These are phyloP conservation scores for Lagerstroemia speciosa DNA, from an alignment of 345 rosid genomes.

Conservation along the genomic window DNA sequence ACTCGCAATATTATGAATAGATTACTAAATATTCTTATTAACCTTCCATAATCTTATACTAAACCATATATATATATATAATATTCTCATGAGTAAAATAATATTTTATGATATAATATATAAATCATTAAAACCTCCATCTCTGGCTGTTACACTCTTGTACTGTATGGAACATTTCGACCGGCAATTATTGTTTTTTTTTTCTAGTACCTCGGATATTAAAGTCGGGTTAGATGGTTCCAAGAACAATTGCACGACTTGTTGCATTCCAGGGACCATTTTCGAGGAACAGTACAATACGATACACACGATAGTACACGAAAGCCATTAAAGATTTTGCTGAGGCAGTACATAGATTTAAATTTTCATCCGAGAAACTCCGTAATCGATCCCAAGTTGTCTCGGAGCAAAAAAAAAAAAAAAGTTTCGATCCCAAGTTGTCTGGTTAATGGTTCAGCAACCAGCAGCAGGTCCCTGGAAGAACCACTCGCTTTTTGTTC, in stretches of 20 bases:
- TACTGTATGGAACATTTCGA: background rate
- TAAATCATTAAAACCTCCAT: background rate
- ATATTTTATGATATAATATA: too few species aligned
- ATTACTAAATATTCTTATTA: too few species aligned
- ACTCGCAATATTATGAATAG: too few species aligned
- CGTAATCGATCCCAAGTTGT: background rate
- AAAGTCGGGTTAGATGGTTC: background rate
- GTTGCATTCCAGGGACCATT: background rate
- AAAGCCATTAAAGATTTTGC: background rate
- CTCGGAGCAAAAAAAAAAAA: too few species aligned
- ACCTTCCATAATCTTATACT: too few species aligned
- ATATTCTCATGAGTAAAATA: too few species aligned
- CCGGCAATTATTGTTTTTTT: background rate
- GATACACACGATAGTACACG: too few species aligned
- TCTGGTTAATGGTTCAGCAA: background rate
- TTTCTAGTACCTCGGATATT: background rate
- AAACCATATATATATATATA: too few species aligned
- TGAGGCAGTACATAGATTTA: background rate
- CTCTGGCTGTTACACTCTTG: background rate
- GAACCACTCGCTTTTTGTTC: background rate
- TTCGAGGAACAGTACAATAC: background rate
- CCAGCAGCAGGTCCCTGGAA: background rate
- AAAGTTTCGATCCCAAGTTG: background rate
- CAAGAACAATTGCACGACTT: background rate
- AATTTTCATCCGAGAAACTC: background rate